These are phyloP conservation scores for Wickerhamomyces queroliae DNA, from an alignment of 805 yeast species.

Conservation along the genomic window DNA sequence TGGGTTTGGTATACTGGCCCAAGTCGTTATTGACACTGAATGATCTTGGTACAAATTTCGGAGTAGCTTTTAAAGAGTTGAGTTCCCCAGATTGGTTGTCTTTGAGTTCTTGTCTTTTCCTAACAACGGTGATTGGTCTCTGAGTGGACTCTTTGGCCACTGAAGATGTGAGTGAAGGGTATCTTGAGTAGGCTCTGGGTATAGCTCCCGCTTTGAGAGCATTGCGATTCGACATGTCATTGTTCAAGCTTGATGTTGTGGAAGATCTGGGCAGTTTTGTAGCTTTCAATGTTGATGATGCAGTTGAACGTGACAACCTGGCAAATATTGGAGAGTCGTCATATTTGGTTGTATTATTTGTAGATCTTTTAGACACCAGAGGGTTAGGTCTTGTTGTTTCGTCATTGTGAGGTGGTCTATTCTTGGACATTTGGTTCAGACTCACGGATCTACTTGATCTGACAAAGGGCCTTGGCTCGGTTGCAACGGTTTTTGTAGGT, in stretches of 20 bases:
- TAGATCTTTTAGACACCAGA: too few species aligned
- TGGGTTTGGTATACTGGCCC: conserved; percentile 3
- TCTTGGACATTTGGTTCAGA: neutral
- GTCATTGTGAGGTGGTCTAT: neutral
- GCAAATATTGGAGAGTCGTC: conserved; percentile 16
- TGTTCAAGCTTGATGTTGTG: conserved; percentile 7
- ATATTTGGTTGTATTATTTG: conserved; percentile 1
- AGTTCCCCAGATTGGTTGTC: conserved; percentile 1
- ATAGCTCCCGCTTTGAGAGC: too few species aligned
- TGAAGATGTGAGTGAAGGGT: too few species aligned
- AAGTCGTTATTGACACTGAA: conserved; percentile 13
- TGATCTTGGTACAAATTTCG: conserved; percentile 11
- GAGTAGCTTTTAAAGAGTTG: neutral
- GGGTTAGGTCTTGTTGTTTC: neutral
- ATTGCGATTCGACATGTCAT: neutral
- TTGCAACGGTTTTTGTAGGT: neutral
- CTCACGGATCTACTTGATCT: neutral
- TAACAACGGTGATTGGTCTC: too few species aligned
- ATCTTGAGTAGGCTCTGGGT: too few species aligned
- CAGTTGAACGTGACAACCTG: conserved; percentile 20
- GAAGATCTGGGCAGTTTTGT: neutral
- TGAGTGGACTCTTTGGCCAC: too few species aligned
- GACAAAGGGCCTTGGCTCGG: neutral
- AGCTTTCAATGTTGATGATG: conserved; percentile 8
- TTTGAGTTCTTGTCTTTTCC: too few species aligned